Evolutionary conservation across 2,329 filamentous ascomycete genomes (phyloP).

Genomic region (Talaromyces verruculosus): DNA sequence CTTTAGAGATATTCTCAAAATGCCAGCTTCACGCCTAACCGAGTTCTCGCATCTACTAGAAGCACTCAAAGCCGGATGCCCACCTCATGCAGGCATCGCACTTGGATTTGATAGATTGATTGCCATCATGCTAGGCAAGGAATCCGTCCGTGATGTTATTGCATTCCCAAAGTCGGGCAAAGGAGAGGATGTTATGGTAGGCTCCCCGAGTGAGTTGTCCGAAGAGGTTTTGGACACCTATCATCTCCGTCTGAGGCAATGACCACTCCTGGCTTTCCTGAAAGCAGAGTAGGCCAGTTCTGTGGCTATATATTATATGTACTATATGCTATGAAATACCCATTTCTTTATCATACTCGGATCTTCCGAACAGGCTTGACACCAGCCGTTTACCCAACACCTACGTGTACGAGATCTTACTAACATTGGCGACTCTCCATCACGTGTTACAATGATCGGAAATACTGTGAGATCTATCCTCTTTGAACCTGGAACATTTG

Average conservation of each 20-base stretch:
- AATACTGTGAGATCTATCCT: not conserved
- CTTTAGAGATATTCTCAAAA: slow-evolving; percentile 78
- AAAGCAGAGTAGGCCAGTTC: not conserved
- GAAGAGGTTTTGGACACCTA: slow-evolving; percentile 60
- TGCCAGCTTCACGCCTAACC: slow-evolving; percentile 67
- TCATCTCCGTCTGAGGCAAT: slow-evolving; percentile 49
- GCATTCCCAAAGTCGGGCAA: slow-evolving; percentile 93
- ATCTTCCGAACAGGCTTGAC: not conserved
- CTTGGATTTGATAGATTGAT: slow-evolving; percentile 87
- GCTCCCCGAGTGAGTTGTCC: slow-evolving; percentile 69
- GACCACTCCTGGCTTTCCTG: not conserved
- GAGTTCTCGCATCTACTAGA: slow-evolving; percentile 85
- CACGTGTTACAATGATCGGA: not conserved
- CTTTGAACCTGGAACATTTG: not conserved
- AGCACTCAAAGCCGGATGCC: slow-evolving; percentile 80
- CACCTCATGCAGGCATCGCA: slow-evolving; percentile 90
- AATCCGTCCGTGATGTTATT: slow-evolving; percentile 87
- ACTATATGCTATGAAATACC: slow-evolving; percentile 2
- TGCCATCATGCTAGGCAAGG: slow-evolving; percentile 72
- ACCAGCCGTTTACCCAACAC: not conserved
- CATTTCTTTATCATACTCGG: not conserved
- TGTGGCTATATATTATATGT: slow-evolving; percentile 12
- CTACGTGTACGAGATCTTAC: not conserved
- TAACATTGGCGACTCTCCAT: not conserved
- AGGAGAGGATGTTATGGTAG: slow-evolving; percentile 81